These are phyloP conservation scores for Pilaira anomala DNA, from an alignment of 192 early-diverging fungal species.

Conservation along the genomic window DNA sequence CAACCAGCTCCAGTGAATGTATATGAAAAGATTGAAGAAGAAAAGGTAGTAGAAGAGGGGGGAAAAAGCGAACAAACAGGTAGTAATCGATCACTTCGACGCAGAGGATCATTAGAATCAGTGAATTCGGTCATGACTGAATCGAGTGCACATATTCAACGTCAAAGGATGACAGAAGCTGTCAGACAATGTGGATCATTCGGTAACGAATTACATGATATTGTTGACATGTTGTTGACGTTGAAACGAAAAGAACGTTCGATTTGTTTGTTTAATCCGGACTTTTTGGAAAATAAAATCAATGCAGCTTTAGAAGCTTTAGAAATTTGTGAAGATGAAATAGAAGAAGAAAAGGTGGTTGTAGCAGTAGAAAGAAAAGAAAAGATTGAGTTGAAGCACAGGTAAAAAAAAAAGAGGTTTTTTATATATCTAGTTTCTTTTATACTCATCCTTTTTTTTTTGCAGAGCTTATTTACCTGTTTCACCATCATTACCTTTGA, in stretches of 20 bases:
- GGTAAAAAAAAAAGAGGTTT: neutral
- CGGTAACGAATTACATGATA: conserved; percentile 20
- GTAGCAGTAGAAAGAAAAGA: neutral
- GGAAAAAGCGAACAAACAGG: too few species aligned
- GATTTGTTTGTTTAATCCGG: conserved; percentile 36
- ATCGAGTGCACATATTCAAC: conserved; percentile 22
- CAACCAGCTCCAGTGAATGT: conserved; percentile 12
- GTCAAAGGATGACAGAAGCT: conserved; percentile 33
- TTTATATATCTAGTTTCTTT: too few species aligned
- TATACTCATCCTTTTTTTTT: neutral
- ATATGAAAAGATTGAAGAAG: neutral
- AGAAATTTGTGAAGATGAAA: conserved; percentile 22
- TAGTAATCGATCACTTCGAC: conserved; percentile 1
- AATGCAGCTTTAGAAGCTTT: conserved; percentile 31
- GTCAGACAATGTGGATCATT: conserved; percentile 20
- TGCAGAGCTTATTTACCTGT: neutral
- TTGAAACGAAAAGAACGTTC: conserved; percentile 35
- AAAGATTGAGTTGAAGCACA: neutral
- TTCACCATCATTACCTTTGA: neutral
- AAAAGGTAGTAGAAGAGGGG: neutral
- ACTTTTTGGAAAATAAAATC: conserved; percentile 33
- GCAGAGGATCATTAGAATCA: conserved; percentile 29
- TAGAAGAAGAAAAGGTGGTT: conserved; percentile 1
- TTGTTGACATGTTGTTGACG: conserved; percentile 37
- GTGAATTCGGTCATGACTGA: conserved; percentile 35